phyloP scores from a whole-genome alignment of 192 early-diverging fungal genomes.

The Coemansia sp. region DNA sequence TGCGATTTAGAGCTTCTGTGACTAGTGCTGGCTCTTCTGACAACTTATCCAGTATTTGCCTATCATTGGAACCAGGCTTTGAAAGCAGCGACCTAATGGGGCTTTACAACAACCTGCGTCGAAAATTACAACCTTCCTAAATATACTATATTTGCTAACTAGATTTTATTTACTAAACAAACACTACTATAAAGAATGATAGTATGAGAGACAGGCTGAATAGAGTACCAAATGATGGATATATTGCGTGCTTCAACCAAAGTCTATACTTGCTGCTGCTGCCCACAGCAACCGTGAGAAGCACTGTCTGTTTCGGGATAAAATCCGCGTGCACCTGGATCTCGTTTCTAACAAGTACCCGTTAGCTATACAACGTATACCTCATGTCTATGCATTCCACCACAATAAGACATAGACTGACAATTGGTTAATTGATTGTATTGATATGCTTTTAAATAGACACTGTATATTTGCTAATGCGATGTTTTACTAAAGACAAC shows the following conservation, averaged over 20 bases:
- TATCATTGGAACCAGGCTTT: conserved; percentile 25
- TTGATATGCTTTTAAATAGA: not conserved
- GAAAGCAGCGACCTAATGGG: conserved; percentile 27
- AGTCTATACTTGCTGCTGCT: not conserved
- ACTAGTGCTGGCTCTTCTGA: not conserved
- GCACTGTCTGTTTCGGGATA: conserved; percentile 31
- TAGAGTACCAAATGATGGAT: too few species aligned
- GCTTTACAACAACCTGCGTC: conserved; percentile 37
- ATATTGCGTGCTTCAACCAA: too few species aligned
- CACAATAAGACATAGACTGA: not conserved
- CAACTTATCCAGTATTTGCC: not conserved
- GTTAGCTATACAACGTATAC: conserved; percentile 13
- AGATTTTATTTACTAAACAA: not conserved
- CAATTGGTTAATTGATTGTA: not conserved
- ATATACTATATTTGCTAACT: not conserved
- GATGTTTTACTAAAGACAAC: too few species aligned
- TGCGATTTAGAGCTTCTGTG: conserved; percentile 46
- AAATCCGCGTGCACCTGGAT: conserved; percentile 24
- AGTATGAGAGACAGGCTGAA: too few species aligned
- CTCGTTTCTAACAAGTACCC: conserved; percentile 3
- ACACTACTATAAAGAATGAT: not conserved
- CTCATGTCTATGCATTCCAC: conserved; percentile 13
- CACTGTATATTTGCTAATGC: too few species aligned
- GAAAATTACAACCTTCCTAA: conserved; percentile 3
- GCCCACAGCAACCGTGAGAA: conserved; percentile 20